Base-by-base conservation (phyloP, 2,329 filamentous ascomycete species). In the Coniella lustricola region DNA sequence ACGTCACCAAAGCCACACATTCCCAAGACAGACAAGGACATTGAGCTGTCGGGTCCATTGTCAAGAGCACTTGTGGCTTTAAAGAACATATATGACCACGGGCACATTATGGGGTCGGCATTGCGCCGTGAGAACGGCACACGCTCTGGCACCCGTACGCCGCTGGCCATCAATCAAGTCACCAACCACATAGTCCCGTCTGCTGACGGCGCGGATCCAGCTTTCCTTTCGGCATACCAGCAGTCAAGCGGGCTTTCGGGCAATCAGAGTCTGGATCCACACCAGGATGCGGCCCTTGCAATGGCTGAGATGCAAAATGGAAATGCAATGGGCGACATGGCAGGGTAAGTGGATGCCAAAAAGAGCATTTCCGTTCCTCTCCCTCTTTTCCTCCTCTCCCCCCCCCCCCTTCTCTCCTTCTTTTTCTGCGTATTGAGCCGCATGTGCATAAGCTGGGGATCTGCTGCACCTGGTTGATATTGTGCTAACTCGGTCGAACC, bases 261-360 rank as follows among this genome's bases (percentile, higher is more conserved):
- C 60, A 37, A 55, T 33, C 54, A 61, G 9, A 59, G 61, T 9
- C 62, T 71, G 16, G 75, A 81, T 53, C 71, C 77, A 9, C 77
- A 82, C 42, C 76, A 81, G 52, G 76, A 82, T 56, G 80, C 80
- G 0, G 80, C 81, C 1, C 62, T 84, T 35, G 77, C 79, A 41
- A 83, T 84, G 79, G 74, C 81, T 2, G 78, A 81, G 59, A 72
- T 84, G 68, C 80, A 84, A 60, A 79, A 79, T 58, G 77, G 77
- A 9, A 70, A 67, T 29, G 63, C 66, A 0, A 58, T 76, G 12
- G 63, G 67, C 31, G 74, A 77, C 16, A 74, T 73, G 54, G 55
- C 69, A 22, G 64, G 63, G 69, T 67, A 55, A 55, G 65, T 51
- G 36, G 9, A 37, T 33, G 18, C 14, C 25, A 5, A 29, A 29